Base-by-base conservation (phyloP, 352 stramenopile genomes). In the Pythium brassicae region DNA sequence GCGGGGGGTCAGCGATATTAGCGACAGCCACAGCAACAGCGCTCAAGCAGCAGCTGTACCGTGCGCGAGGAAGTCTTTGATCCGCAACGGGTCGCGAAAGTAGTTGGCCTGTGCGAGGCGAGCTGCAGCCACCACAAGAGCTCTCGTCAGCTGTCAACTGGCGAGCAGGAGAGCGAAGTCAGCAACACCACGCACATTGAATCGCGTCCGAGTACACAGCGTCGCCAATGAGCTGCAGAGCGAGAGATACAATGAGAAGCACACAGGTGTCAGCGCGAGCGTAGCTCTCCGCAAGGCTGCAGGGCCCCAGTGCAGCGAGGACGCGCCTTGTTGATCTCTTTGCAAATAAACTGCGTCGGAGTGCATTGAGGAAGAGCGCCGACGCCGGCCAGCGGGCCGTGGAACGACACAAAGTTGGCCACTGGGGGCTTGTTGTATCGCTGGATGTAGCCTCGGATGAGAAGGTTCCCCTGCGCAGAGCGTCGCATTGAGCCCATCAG, bases 391-490 rank as follows among this genome's bases (percentile, higher is more conserved):
- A 97, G 79, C 1, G 94, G 88, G 2, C 94, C 94, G 67, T 97
- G 93, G 50, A 98, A 79, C 14, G 86, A 96, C 23, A 98, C 64
- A 57, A 97, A 98, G 48, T 82, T 96, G 53, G 83, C 52, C 14
- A 98, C 90, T 10, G 90, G 83, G 29, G 94, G 94, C 58, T 94
- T 63, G 61, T 98, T 98, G 73, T 96, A 97, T 12, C 82, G 81
- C 48, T 96, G 68, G 50, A 98, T 94, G 66, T 98, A 98, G 7
- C 83, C 92, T n/a, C 93, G 82, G 60, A 97, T 95, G 19, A 98
- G 65, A 47, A 97, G 83, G 47, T 97, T 98, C 4, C 94, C 94
- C 80, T 74, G 40, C 34, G 27, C n/a, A 40, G 15, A 11, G 15
- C 14, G 45, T 37, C 32, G 26, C 5, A 56, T 17, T 12, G 26